A percentile compares a stretch with the other conserved stretches of the same genome.
These are phyloP conservation scores for Kodamaea laetipori DNA, from an alignment of 805 yeast genomes.

Conservation along the genomic window DNA sequence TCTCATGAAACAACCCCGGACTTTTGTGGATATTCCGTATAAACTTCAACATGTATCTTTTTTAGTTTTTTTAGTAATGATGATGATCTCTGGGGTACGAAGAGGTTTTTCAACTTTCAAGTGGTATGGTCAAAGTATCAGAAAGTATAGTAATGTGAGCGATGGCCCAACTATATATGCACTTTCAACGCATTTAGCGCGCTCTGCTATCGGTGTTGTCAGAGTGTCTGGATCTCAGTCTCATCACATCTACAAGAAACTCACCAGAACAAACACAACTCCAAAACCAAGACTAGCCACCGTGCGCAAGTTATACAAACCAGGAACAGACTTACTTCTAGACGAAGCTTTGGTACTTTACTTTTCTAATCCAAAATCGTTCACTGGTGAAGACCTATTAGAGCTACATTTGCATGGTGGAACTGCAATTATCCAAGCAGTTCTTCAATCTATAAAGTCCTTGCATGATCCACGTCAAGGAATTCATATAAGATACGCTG, in stretches of 20 bases:
- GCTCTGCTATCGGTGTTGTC: constrained; percentile 85
- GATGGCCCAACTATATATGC: constrained; percentile 79
- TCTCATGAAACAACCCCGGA: constrained; percentile 29
- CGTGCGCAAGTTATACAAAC: constrained; percentile 57
- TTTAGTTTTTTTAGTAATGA: neutral
- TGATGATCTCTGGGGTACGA: no score
- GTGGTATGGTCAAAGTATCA: neutral
- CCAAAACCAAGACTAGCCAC: constrained; percentile 59
- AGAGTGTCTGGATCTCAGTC: constrained; percentile 78
- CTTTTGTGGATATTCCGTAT: constrained; percentile 1
- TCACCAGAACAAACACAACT: constrained; percentile 42
- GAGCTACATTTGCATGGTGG: constrained; percentile 97
- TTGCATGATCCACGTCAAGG: constrained; percentile 50
- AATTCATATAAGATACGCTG: constrained; percentile 70
- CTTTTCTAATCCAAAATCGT: constrained; percentile 75
- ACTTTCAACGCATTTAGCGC: constrained; percentile 76
- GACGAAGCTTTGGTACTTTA: constrained; percentile 77
- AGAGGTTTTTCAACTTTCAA: no score
- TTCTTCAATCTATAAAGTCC: constrained; percentile 59
- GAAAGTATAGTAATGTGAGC: neutral
- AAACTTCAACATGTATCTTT: constrained; percentile 1
- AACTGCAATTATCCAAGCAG: constrained; percentile 73
- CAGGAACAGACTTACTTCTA: constrained; percentile 44
- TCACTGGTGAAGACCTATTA: constrained; percentile 88
- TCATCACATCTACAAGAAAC: constrained; percentile 39